phyloP scores from a whole-genome alignment of 352 stramenopile species.

The Aphanomyces astaci region DNA sequence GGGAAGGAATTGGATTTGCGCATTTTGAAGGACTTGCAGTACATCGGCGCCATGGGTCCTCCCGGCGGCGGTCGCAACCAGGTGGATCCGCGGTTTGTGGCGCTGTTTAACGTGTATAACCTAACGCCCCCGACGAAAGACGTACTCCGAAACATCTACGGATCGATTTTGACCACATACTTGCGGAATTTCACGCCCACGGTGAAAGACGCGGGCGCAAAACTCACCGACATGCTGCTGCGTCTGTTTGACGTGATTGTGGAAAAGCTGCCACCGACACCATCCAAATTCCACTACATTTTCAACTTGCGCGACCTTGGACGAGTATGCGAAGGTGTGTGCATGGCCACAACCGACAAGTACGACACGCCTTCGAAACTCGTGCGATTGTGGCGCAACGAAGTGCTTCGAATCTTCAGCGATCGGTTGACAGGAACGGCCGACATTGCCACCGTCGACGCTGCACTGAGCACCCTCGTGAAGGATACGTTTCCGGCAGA shows the following conservation, averaged over 20 bases:
- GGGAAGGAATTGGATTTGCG: constrained; percentile 92
- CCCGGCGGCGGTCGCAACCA: constrained; percentile 90
- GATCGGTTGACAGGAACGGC: constrained; percentile 86
- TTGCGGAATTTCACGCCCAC: constrained; percentile 83
- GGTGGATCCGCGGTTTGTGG: constrained; percentile 91
- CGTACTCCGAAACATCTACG: constrained; percentile 90
- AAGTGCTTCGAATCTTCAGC: constrained; percentile 89
- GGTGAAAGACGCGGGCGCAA: constrained; percentile 64
- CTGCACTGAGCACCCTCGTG: constrained; percentile 67
- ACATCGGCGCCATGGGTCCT: constrained; percentile 92
- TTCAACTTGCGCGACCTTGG: constrained; percentile 95
- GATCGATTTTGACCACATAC: constrained; percentile 87
- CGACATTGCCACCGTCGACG: constrained; percentile 78
- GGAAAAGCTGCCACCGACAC: constrained; percentile 88
- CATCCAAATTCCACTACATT: constrained; percentile 95
- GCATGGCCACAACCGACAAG: constrained; percentile 87
- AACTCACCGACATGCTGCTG: constrained; percentile 83
- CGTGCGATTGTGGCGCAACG: constrained; percentile 90
- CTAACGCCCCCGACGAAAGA: constrained; percentile 85
- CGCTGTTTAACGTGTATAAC: constrained; percentile 96
- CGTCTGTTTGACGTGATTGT: constrained; percentile 86
- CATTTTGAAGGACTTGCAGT: constrained; percentile 89
- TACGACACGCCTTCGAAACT: constrained; percentile 60
- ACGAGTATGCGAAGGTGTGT: constrained; percentile 92
- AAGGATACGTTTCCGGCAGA: constrained; percentile 54